Base-by-base conservation (phyloP, 768 basidiomycete species). In the Auriscalpium vulgare region DNA sequence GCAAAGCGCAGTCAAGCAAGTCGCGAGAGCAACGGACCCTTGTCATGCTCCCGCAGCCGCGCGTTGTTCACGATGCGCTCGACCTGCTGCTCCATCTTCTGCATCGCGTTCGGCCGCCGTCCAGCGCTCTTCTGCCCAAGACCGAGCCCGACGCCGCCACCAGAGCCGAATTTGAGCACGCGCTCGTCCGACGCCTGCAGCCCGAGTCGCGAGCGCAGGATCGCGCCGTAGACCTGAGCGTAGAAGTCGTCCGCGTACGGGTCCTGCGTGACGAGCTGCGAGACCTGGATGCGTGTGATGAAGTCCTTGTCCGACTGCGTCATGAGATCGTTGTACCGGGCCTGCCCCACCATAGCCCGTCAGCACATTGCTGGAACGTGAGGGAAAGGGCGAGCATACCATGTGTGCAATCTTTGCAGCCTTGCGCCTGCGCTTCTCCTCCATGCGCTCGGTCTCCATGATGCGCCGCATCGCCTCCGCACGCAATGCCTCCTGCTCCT, bases 291-390 rank as follows among this genome's bases (percentile, higher is more conserved):
- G 23, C 97, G 85, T 37, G 97, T 98, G 72, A 99, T 98, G 68
- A 98, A 99, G 67, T 98, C 97, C 74, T 98, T 98, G 77, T 99
- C 97, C 10, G 91, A 94, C 71, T 94, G 92, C 3, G 92, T 93
- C 93, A 95, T 95, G 38, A 95, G 78, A 68, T 94, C 91, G 63
- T 95, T 95, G 66, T 94, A 94, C 57, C 90, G 84, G 58, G 93
- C 83, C 92, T 93, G 52, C 9, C 38, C 55, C 55, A 60, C 17
- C 16, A 23, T 21, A 34, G n/a, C 43, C 13, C 45, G 23, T 16
- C 29, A 3, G 53, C 9, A 14, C 34, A 34, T 17, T 3, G 11
- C 10, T 19, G 16, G n/a, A 38, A 35, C 23, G 38, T 23, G n/a
- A 35, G 55, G 43, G 40, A 37, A 43, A 8, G 36, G 4, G 17